Evolutionary conservation across 768 basidiomycete genomes (phyloP), one percentile per base, ranked within the genome.

Genomic region (Baorangia bicolor): DNA sequence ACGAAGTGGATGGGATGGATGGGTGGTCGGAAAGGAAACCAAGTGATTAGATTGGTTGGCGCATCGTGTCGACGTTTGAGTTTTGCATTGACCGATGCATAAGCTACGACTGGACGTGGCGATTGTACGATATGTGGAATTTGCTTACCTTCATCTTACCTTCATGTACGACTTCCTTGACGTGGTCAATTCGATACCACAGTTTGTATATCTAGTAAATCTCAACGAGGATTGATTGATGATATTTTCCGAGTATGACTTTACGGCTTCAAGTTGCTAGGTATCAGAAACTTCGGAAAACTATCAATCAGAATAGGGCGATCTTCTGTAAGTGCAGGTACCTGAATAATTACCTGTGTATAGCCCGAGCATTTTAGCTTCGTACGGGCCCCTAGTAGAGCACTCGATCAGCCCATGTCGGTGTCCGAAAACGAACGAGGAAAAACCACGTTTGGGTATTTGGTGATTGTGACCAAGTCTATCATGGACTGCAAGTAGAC

Each of bases 1-100:
- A 21, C 64, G 84, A 35, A 74, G 73, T 18, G 81, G 80, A 0
- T 83, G 84, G 82, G 66, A 71, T 0, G 80, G 77, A 0, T 82
- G 81, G 81, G 0, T 3, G 7, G 35, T 68, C 3, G 31, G 25
- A 33, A 57, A 56, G 48, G 44, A 43, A 21, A 20, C 4, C 6
- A 6, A 55, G 25, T 62, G 47, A 52, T 30, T 2, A 14, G 25
- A 21, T 12, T 2, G 53, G 39, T 47, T 11, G 8, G 42, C 23
- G 10, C 7, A 14, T 50, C 25, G 2, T 10, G 33, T 33, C 41
- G 12, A 54, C 6, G 5, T 14, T 25, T 25, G 27, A n/a, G 13
- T 14, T 47, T 51, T 23, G 14, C 14, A 45, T 27, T 55, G 30
- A 33, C 20, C 5, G 3, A 40, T n/a, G n/a, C n/a, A 37, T 21